These are phyloP conservation scores for Solanum microdontum DNA, from an alignment of 257 asterid species.

Conservation along the genomic window DNA sequence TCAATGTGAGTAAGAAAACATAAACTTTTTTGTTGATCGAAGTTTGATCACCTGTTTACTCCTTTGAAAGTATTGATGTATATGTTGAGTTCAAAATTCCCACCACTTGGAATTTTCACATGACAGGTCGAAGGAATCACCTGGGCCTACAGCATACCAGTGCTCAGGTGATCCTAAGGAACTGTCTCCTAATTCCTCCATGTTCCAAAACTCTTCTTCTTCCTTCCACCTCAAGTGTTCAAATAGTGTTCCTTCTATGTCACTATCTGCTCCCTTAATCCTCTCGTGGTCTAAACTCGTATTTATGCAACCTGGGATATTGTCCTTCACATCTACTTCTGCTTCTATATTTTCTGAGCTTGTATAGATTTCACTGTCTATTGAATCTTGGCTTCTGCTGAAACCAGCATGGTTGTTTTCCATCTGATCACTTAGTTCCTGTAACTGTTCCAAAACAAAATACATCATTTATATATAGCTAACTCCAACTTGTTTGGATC, in stretches of 20 bases:
- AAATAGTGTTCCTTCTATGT: background rate
- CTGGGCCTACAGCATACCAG: constrained; percentile 26
- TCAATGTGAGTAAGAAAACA: background rate
- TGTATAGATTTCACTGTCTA: background rate
- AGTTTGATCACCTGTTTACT: background rate
- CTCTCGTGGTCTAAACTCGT: background rate
- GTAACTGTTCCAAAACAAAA: constrained; percentile 20
- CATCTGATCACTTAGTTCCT: constrained; percentile 20
- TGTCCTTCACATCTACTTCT: background rate
- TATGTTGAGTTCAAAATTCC: constrained; percentile 31
- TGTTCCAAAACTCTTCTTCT: constrained; percentile 8
- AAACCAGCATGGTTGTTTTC: background rate
- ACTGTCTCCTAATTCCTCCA: constrained; percentile 18
- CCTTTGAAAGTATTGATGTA: background rate
- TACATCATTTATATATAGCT: background rate
- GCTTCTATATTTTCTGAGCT: background rate
- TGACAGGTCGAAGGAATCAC: constrained; percentile 17
- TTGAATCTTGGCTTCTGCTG: constrained; percentile 5
- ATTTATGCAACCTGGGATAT: background rate
- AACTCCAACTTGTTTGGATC: background rate
- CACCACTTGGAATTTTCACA: constrained; percentile 26
- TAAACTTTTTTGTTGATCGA: background rate
- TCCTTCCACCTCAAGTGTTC: constrained; percentile 7
- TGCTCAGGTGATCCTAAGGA: constrained; percentile 22
- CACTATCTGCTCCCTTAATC: background rate